Evolutionary conservation across 345 rosid species (phyloP).

Genomic region (Microthlaspi erraticum): DNA sequence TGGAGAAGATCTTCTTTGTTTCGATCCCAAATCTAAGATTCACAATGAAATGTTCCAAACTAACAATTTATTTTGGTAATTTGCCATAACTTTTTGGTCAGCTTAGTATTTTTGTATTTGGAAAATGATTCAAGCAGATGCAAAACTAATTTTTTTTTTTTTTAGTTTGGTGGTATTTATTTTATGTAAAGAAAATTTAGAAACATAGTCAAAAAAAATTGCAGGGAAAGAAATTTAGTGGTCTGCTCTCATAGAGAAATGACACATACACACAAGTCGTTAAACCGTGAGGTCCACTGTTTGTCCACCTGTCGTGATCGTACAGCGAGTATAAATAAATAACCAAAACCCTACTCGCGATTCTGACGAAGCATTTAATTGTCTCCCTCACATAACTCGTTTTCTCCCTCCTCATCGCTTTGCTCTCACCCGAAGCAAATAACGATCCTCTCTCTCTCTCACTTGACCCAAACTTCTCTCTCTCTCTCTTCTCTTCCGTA

Average conservation of each 20-base stretch:
- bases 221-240: background rate
- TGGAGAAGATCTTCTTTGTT: constrained; percentile 19
- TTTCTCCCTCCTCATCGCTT: constrained; percentile 47
- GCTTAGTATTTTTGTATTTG: background rate
- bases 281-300: constrained; percentile 39
- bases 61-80: background rate
- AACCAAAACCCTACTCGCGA: constrained; percentile 36
- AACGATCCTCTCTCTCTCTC: constrained; percentile 49
- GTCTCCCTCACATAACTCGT: constrained; percentile 15
- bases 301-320: constrained; percentile 30
- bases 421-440: constrained; percentile 74
- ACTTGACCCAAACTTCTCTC: background rate
- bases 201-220: background rate
- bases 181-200: background rate
- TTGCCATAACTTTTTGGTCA: constrained; percentile 1
- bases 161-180: background rate
- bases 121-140: background rate
- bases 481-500: too few species aligned
- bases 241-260: constrained; percentile 24
- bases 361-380: constrained; percentile 35
- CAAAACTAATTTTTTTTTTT: too few species aligned
- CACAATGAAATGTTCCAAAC: background rate
- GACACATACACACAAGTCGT: constrained; percentile 41
- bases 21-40: constrained; percentile 3
- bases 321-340: constrained; percentile 26